phyloP scores from a whole-genome alignment of 1,139 yeast species.

The Citeromyces hawaiiensis region DNA sequence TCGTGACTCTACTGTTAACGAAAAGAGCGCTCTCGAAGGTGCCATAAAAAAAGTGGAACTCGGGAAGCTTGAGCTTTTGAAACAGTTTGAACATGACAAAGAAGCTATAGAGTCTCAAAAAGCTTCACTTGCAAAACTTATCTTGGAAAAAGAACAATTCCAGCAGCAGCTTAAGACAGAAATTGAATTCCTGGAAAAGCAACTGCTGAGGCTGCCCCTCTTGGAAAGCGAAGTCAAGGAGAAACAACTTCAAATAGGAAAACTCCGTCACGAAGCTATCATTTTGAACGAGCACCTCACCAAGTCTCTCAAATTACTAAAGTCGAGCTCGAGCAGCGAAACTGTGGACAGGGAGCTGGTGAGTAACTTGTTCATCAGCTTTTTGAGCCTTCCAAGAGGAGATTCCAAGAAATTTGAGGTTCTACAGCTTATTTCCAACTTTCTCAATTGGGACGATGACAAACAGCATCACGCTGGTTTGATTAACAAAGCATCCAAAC shows the following conservation, averaged over 20 bases:
- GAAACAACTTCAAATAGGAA: slow-evolving; percentile 73
- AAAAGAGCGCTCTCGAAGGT: slow-evolving; percentile 3
- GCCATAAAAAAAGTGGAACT: slow-evolving; percentile 10
- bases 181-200: slow-evolving; percentile 7
- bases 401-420: slow-evolving; percentile 93
- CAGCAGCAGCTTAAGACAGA: background rate
- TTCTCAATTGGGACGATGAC: slow-evolving; percentile 79
- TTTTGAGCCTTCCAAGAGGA: slow-evolving; percentile 79
- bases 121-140: background rate
- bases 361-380: slow-evolving; percentile 74
- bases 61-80: slow-evolving; percentile 6
- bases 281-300: slow-evolving; percentile 87
- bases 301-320: slow-evolving; percentile 74
- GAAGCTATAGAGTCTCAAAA: slow-evolving; percentile 7
- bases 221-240: slow-evolving; percentile 48
- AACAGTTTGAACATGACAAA: slow-evolving; percentile 2
- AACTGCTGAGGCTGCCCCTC: slow-evolving; percentile 18
- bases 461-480: slow-evolving; percentile 78
- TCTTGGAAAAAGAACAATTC: background rate
- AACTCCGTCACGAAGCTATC: slow-evolving; percentile 91
- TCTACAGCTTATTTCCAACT: slow-evolving; percentile 67
- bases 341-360: slow-evolving; percentile 80
- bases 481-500: slow-evolving; percentile 18
- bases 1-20: slow-evolving; percentile 3
- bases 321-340: slow-evolving; percentile 59